Base-by-base conservation (phyloP, 1,139 yeast genomes). In the Torulaspora pretoriensis region DNA sequence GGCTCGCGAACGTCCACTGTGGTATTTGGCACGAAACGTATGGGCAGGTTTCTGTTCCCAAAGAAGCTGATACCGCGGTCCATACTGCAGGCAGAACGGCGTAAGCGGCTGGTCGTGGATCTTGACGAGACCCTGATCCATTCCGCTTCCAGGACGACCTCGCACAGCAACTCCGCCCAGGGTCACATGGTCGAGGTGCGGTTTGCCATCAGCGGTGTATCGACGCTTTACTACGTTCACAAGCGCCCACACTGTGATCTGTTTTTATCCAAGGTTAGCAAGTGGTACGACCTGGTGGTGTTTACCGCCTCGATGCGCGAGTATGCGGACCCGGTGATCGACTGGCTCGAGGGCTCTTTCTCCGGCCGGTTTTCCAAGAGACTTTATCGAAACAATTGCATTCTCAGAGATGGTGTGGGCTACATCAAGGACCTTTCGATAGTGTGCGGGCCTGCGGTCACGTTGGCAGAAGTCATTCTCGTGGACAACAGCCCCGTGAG, bases 241-340 rank as follows among this genome's bases (percentile, higher is more conserved):
- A 92, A 90, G 63, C 74, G 98, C 47, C 98, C 98, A 0, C 84
- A 74, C 60, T 92, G 97, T 61, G 96, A 88, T 63, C 77, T 78
- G 53, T 92, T 92, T 60, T 70, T 92, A 25, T 73, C 78, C 47
- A 84, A 82, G 50, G 94, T 89, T 10, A 72, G 83, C 45, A 80
- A 81, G 57, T 92, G 97, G 97, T 92, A 80, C 65, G 86, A 88
- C 55, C 70, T 92, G 35, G 92, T 89, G 38, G 79, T 92, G 9
- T 89, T 89, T 69, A 92, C 98, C 0, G 98, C 98, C 1, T 83
- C 95, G 40, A 94, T 92, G 48, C 81, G 81, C 65, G 96, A 89
- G 63, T 92, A 92, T 59, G 98, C 98, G 0, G 98, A 92, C 61
- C 98, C 98, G 0, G 94, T 92, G 49, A 88, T 92, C 42, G 94